Evolutionary conservation across 768 basidiomycete genomes (phyloP).

Genomic region (Xerocomellus amylosporus): DNA sequence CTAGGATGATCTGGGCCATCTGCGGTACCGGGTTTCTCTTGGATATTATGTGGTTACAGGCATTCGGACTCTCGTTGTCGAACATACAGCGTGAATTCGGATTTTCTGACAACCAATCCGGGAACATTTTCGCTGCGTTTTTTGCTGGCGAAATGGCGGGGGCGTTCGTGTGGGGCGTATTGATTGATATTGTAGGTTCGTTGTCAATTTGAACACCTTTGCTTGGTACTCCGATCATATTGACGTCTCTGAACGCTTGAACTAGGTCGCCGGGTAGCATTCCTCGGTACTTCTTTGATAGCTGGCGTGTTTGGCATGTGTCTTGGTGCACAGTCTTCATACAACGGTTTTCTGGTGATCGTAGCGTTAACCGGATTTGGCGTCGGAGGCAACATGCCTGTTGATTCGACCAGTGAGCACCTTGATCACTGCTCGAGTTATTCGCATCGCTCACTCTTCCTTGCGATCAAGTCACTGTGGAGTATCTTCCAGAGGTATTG

Average conservation of each 20-base stretch:
- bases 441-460: background rate
- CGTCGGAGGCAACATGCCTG: slow-evolving; percentile 13
- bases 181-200: slow-evolving; percentile 20
- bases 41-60: slow-evolving; percentile 9
- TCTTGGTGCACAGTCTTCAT: slow-evolving; percentile 13
- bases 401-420: slow-evolving; percentile 15
- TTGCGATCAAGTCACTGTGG: slow-evolving; percentile 4
- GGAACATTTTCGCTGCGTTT: slow-evolving; percentile 1
- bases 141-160: slow-evolving; percentile 1
- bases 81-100: slow-evolving; percentile 16
- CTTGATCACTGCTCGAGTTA: too few species aligned
- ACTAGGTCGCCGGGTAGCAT: slow-evolving; percentile 15
- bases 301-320: slow-evolving; percentile 14
- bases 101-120: slow-evolving; percentile 18
- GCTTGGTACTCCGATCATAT: background rate
- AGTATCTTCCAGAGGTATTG: slow-evolving; percentile 15
- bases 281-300: slow-evolving; percentile 14
- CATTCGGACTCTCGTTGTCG: background rate
- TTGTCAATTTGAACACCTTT: background rate
- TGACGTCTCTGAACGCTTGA: background rate
- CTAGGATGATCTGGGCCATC: slow-evolving; percentile 15
- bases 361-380: slow-evolving; percentile 11
- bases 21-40: slow-evolving; percentile 11
- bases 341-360: slow-evolving; percentile 8
- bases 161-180: slow-evolving; percentile 11